Evolutionary conservation across 192 early-diverging fungal species (phyloP).

Genomic region (Entomortierella chlamydospora): DNA sequence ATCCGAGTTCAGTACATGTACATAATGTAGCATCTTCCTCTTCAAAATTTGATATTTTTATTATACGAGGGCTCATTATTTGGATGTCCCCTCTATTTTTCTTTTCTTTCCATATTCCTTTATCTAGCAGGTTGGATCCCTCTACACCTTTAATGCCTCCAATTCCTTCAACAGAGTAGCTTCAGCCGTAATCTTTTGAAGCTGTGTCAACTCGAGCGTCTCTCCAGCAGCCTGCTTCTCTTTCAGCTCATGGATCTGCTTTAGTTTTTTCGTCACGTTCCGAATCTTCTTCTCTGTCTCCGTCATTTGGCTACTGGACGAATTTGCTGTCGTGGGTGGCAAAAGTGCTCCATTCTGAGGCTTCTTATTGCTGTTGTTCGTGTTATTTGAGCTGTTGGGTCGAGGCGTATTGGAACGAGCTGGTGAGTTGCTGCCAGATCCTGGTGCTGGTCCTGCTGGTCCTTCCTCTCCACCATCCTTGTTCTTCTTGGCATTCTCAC

Average conservation of each 20-base stretch:
- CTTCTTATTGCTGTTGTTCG: slow-evolving; percentile 36
- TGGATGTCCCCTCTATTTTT: neutral
- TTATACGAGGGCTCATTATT: neutral
- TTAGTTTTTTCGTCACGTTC: slow-evolving; percentile 90
- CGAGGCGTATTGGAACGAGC: slow-evolving; percentile 41
- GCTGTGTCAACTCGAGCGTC: slow-evolving; percentile 84
- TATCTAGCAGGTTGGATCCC: neutral
- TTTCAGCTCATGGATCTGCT: slow-evolving; percentile 89
- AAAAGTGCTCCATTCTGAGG: slow-evolving; percentile 35
- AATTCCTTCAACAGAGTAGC: slow-evolving; percentile 70
- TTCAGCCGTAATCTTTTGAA: slow-evolving; percentile 77
- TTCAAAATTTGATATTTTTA: too few relatives aligned
- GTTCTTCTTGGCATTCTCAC: slow-evolving; percentile 69
- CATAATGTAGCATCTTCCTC: too few relatives aligned
- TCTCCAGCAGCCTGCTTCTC: slow-evolving; percentile 82
- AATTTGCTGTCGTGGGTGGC: slow-evolving; percentile 36
- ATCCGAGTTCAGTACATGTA: too few relatives aligned
- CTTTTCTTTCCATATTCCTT: neutral
- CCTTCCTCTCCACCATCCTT: slow-evolving; percentile 57
- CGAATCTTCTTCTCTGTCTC: slow-evolving; percentile 92
- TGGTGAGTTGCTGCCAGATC: slow-evolving; percentile 30
- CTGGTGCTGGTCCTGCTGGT: slow-evolving; percentile 7
- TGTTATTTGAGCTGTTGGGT: slow-evolving; percentile 27
- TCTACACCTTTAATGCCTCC: slow-evolving; percentile 40
- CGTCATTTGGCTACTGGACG: slow-evolving; percentile 53